Percentiles rank a stretch among this genome's conserved stretches.
These are phyloP conservation scores for Monosporascus sp. DNA, from an alignment of 2,329 filamentous ascomycete species.

Conservation along the genomic window DNA sequence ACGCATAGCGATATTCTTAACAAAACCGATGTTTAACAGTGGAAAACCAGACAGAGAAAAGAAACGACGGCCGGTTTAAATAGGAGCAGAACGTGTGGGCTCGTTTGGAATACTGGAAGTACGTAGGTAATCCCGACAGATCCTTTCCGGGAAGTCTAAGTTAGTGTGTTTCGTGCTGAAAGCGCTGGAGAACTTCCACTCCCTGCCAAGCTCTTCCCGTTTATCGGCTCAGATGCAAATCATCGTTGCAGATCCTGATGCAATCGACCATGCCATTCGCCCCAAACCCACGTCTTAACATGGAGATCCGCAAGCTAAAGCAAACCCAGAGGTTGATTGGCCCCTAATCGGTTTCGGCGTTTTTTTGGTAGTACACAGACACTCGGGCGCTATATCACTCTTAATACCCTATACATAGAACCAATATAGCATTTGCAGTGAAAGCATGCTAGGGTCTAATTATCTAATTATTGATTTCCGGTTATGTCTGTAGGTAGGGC, in stretches of 20 bases:
- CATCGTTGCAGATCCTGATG: slow-evolving; percentile 20
- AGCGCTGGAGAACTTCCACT: not conserved
- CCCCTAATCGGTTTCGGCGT: not conserved
- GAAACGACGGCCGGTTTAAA: too few species aligned
- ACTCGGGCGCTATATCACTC: too few species aligned
- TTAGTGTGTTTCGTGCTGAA: not conserved
- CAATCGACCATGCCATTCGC: slow-evolving; percentile 17
- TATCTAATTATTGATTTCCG: too few species aligned
- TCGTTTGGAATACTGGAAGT: too few species aligned
- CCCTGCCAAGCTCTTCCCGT: slow-evolving; percentile 13
- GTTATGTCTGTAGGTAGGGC: too few species aligned
- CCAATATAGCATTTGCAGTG: too few species aligned
- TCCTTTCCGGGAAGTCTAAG: not conserved
- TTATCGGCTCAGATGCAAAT: slow-evolving; percentile 10
- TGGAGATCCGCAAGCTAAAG: not conserved
- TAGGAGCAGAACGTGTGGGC: too few species aligned
- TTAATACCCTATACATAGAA: too few species aligned
- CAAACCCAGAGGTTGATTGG: not conserved
- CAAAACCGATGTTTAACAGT: not conserved
- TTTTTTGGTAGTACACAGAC: too few species aligned
- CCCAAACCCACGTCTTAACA: slow-evolving; percentile 7
- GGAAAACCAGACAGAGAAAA: too few species aligned
- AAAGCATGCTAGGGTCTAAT: too few species aligned
- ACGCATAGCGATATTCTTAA: slow-evolving; percentile 13
- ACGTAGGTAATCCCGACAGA: not conserved